These are phyloP conservation scores for Aspergillus arachidicola DNA, from an alignment of 2,329 filamentous ascomycete species.

Conservation along the genomic window DNA sequence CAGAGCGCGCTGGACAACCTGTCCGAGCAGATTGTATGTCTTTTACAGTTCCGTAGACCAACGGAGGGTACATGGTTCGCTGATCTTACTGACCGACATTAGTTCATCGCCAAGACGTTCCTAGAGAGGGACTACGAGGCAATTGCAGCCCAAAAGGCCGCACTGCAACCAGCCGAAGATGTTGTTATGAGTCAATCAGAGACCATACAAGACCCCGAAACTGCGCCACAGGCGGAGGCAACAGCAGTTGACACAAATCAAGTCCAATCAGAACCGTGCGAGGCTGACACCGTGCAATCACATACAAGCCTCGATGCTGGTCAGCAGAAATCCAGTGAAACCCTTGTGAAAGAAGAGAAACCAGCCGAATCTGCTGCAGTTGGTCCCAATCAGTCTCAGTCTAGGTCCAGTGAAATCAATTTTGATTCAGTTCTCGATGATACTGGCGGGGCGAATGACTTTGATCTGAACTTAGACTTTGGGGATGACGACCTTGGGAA, in stretches of 20 bases:
- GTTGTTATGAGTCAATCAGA: constrained; percentile 32
- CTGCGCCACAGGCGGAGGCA: constrained; percentile 21
- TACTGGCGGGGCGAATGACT: constrained; percentile 35
- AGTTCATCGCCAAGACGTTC: constrained; percentile 49
- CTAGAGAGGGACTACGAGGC: constrained; percentile 46
- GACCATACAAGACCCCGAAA: constrained; percentile 19
- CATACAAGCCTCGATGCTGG: constrained; percentile 18
- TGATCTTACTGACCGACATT: constrained; percentile 8
- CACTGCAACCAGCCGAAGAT: constrained; percentile 31
- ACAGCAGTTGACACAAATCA: constrained; percentile 22
- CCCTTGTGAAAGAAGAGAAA: constrained; percentile 28
- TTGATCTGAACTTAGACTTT: constrained; percentile 45
- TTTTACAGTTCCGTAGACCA: neutral
- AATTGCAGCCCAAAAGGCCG: constrained; percentile 34
- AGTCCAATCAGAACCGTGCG: constrained; percentile 19
- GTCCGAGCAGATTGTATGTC: constrained; percentile 46
- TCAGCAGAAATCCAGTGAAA: constrained; percentile 17
- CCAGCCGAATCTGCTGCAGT: constrained; percentile 17
- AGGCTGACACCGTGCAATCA: constrained; percentile 16
- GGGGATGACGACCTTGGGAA: constrained; percentile 42
- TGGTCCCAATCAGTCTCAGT: constrained; percentile 26
- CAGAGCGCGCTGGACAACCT: constrained; percentile 43
- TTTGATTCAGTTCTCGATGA: constrained; percentile 46
- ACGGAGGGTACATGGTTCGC: neutral
- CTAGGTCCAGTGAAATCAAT: constrained; percentile 37